A percentile compares a stretch with the other conserved stretches of the same genome.
Evolutionary conservation across 495 filamentous ascomycete species (phyloP).

Genomic region (Aspergillus ostianus): DNA sequence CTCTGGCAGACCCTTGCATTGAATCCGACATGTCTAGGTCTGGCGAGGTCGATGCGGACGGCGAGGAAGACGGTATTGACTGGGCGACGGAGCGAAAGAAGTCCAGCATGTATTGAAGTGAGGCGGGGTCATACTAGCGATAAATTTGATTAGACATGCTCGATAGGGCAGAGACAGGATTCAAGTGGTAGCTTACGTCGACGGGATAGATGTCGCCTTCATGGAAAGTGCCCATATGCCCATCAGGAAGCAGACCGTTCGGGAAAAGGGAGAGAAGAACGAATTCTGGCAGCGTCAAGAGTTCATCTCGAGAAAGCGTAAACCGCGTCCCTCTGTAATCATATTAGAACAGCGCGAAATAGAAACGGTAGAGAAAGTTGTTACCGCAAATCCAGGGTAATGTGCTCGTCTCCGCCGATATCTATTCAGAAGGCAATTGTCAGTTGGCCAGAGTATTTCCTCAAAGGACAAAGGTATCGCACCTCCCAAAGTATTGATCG

Average conservation of each 20-base stretch:
- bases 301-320: constrained; percentile 87
- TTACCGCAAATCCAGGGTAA: constrained; percentile 91
- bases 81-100: constrained; percentile 97
- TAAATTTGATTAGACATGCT: constrained; percentile 53
- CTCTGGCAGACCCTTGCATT: constrained; percentile 64
- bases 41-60: constrained; percentile 58
- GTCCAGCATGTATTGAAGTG: constrained; percentile 98
- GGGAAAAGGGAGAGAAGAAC: constrained; percentile 98
- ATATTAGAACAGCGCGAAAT: constrained; percentile 14
- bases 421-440: constrained; percentile 44
- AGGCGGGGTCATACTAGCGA: constrained; percentile 88
- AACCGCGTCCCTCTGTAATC: constrained; percentile 80
- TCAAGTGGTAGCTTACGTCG: constrained; percentile 61
- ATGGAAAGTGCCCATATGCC: constrained; percentile 88
- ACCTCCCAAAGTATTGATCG: constrained; percentile 88
- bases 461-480: constrained; percentile 24
- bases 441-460: constrained; percentile 12
- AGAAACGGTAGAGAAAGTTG: constrained; percentile 15
- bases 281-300: constrained; percentile 94
- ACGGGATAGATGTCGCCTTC: constrained; percentile 95
- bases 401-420: constrained; percentile 89
- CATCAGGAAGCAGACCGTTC: constrained; percentile 95
- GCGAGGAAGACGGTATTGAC: constrained; percentile 74
- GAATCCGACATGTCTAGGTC: constrained; percentile 66
- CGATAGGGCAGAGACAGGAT: constrained; percentile 34